Evolutionary conservation across 176 grass and related monocot genomes (phyloP), one percentile per base, ranked within the genome.

Genomic region (Typha latifolia): DNA sequence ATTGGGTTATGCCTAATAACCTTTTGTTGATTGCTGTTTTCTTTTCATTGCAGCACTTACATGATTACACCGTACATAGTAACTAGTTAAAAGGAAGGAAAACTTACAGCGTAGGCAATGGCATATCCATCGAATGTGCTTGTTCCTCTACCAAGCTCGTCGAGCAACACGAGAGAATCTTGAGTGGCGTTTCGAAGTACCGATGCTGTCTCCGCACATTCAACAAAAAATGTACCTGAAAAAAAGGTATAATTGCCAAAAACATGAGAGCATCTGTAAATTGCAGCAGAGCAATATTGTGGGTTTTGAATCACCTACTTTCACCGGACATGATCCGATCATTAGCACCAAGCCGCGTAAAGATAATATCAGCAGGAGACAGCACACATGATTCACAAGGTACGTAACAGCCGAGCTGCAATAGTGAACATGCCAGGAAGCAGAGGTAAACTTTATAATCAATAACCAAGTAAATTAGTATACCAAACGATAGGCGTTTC

Each of bases 111-210:
- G 78, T 96, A 96, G 32, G 93, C 93, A 75, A 96, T 96, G 26
- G 93, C 88, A 70, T 96, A 96, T 72, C 93, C 93, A 78, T 96
- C 93, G 63, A 96, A 96, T 49, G 93, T 96, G 77, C 93, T 96
- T 34, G 93, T 96, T 80, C 93, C 93, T 83, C 93, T 81, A 62
- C 93, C 93, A 83, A 96, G 88, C 53, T 96, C 93, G 66, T 96
- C 93, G 76, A 96, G 88, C 66, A 96, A 91, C 13, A 96, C 92
- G 49, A 96, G 88, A 69, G 93, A 96, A 84, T 96, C 82, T 82
- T 80, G 77, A 53, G 93, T 96, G 24, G 88, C 88, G 19, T 96
- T 96, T 69, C 74, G 78, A 68, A 96, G 82, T 50, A 96, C 52
- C 47, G 93, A 89, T 71, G 93, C 82, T 48, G 88, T 91, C 69